phyloP scores from a whole-genome alignment of 768 basidiomycete species.

The Lactarius sp. region DNA sequence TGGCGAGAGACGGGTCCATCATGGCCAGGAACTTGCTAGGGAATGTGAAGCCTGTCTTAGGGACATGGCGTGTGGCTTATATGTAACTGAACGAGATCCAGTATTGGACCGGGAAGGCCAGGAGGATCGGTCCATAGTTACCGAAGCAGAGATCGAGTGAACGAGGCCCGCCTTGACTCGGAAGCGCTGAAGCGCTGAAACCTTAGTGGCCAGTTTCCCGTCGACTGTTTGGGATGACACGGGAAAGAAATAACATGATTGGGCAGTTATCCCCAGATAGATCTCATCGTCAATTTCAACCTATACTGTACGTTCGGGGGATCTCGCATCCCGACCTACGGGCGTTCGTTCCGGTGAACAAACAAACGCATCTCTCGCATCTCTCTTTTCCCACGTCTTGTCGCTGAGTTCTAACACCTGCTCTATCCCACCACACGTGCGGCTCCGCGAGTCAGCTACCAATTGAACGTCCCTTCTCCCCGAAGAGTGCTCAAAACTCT shows the following conservation, averaged over 20 bases:
- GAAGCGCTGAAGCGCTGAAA: slow-evolving; percentile 5
- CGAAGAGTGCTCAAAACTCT: neutral
- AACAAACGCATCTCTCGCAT: slow-evolving; percentile 4
- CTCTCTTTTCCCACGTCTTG: slow-evolving; percentile 12
- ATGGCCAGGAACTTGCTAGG: neutral
- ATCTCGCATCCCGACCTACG: neutral
- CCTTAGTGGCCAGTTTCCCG: slow-evolving; percentile 1
- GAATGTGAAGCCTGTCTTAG: neutral
- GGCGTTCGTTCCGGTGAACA: slow-evolving; percentile 1
- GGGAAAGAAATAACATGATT: neutral
- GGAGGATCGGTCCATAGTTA: slow-evolving; percentile 15
- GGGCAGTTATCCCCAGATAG: slow-evolving; percentile 9
- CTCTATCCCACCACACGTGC: neutral
- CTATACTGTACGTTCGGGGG: neutral
- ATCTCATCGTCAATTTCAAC: neutral
- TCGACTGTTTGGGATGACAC: slow-evolving; percentile 8
- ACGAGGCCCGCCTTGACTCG: neutral
- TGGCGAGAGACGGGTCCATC: slow-evolving; percentile 14
- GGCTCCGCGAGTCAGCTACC: neutral
- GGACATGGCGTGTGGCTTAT: slow-evolving; percentile 16
- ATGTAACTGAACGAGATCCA: slow-evolving; percentile 10
- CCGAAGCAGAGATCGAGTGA: slow-evolving; percentile 10
- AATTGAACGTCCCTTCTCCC: neutral
- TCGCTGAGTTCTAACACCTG: neutral
- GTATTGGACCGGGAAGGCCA: neutral